phyloP scores from a whole-genome alignment of 192 early-diverging fungal species.

The Oehlia diaphana region DNA sequence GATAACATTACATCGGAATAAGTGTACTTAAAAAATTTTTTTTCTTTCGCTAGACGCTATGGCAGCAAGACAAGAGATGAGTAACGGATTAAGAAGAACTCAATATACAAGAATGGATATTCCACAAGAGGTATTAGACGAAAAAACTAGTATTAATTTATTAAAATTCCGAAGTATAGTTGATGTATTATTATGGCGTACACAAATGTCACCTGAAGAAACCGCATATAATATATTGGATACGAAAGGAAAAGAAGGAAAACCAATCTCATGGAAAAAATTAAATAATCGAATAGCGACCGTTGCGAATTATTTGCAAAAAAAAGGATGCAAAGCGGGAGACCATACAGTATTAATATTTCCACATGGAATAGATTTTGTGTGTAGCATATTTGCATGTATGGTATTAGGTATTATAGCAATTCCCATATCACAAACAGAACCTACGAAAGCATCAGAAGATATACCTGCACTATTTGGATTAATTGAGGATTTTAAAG shows the following conservation, averaged over 20 bases:
- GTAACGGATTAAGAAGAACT: slow-evolving; percentile 37
- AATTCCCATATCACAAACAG: slow-evolving; percentile 72
- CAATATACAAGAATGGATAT: slow-evolving; percentile 75
- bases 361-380: slow-evolving; percentile 69
- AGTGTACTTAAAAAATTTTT: too few species aligned
- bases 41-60: slow-evolving; percentile 31
- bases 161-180: slow-evolving; percentile 64
- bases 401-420: slow-evolving; percentile 73
- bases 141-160: slow-evolving; percentile 68
- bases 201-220: slow-evolving; percentile 63
- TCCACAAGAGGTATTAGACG: slow-evolving; percentile 64
- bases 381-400: slow-evolving; percentile 75
- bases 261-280: slow-evolving; percentile 70
- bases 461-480: slow-evolving; percentile 67
- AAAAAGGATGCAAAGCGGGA: slow-evolving; percentile 56
- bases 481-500: slow-evolving; percentile 61
- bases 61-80: slow-evolving; percentile 30
- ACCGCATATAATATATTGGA: slow-evolving; percentile 62
- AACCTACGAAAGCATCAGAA: slow-evolving; percentile 61
- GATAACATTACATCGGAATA: background rate
- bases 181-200: slow-evolving; percentile 76
- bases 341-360: slow-evolving; percentile 65
- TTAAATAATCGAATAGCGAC: slow-evolving; percentile 64
- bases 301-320: slow-evolving; percentile 63
- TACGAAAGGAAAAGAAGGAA: slow-evolving; percentile 57